Evolutionary conservation across 257 asterid species (phyloP).

Genomic region (Solanum tarapatanum): DNA sequence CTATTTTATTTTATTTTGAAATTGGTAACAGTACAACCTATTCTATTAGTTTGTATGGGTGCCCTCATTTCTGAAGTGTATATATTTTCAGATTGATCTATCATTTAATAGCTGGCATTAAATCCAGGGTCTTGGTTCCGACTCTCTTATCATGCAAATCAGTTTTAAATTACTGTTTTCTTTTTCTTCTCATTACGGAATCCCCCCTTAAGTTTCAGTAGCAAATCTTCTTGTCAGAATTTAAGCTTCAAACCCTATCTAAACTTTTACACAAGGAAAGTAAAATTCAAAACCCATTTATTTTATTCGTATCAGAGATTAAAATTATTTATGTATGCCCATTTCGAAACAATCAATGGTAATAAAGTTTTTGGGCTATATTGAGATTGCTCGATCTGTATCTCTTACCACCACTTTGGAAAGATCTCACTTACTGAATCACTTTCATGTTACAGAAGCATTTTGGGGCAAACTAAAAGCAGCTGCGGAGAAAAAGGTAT

Average conservation of each 20-base stretch:
- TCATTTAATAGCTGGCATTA: neutral
- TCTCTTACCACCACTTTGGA: neutral
- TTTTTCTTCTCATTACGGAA: neutral
- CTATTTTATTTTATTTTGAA: neutral
- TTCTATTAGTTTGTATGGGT: neutral
- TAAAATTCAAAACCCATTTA: neutral
- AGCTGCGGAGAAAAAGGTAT: slow-evolving; percentile 69
- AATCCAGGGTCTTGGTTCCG: neutral
- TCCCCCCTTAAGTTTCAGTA: neutral
- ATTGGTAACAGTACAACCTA: neutral
- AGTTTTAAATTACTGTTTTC: neutral
- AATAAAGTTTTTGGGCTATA: neutral
- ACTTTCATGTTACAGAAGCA: slow-evolving; percentile 33
- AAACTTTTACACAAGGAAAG: neutral
- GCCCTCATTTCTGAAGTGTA: neutral
- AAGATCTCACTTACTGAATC: neutral
- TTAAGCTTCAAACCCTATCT: neutral
- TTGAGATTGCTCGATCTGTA: neutral
- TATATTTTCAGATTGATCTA: neutral
- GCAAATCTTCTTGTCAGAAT: neutral
- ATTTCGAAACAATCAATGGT: neutral
- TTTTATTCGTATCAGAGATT: neutral
- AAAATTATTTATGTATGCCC: neutral
- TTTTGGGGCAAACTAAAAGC: slow-evolving; percentile 63
- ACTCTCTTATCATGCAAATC: neutral